Evolutionary conservation across 2,329 filamentous ascomycete species (phyloP).

Genomic region (Tolypocladium ovalisporum): DNA sequence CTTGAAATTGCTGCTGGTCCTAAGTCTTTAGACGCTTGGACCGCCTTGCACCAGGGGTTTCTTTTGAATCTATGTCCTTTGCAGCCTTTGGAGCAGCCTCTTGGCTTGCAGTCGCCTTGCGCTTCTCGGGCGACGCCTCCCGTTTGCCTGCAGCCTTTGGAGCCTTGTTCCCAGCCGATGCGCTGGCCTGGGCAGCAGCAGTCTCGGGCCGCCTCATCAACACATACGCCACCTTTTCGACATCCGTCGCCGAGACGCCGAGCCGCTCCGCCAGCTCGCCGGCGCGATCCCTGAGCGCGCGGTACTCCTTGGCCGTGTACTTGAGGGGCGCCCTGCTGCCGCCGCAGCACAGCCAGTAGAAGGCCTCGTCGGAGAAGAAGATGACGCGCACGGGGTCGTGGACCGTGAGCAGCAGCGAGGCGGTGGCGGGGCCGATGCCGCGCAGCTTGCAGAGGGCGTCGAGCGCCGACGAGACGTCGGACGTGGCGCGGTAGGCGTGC

Average conservation of each 20-base stretch:
- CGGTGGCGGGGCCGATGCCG: conserved; percentile 71
- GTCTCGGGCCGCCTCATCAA: conserved; percentile 35
- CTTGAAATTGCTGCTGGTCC: not conserved
- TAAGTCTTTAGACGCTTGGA: conserved; percentile 6
- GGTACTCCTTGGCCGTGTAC: conserved; percentile 62
- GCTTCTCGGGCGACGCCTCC: conserved; percentile 7
- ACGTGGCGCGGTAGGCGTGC: conserved; percentile 26
- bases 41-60: conserved; percentile 1
- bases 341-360: conserved; percentile 56
- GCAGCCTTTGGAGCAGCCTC: conserved; percentile 1
- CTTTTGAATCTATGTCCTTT: not conserved
- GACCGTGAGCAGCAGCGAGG: conserved; percentile 60
- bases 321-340: conserved; percentile 44
- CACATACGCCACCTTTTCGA: conserved; percentile 64
- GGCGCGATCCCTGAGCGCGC: conserved; percentile 35
- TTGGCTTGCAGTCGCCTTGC: conserved; percentile 9
- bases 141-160: not conserved
- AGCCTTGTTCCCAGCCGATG: not conserved
- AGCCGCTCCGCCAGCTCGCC: conserved; percentile 35
- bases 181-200: not conserved
- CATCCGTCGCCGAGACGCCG: conserved; percentile 44
- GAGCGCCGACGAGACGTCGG: conserved; percentile 28
- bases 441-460: conserved; percentile 48
- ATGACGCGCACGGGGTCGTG: conserved; percentile 47
- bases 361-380: conserved; percentile 76